These are phyloP conservation scores for Croton setiger DNA, from an alignment of 441 rosid species.

Conservation along the genomic window DNA sequence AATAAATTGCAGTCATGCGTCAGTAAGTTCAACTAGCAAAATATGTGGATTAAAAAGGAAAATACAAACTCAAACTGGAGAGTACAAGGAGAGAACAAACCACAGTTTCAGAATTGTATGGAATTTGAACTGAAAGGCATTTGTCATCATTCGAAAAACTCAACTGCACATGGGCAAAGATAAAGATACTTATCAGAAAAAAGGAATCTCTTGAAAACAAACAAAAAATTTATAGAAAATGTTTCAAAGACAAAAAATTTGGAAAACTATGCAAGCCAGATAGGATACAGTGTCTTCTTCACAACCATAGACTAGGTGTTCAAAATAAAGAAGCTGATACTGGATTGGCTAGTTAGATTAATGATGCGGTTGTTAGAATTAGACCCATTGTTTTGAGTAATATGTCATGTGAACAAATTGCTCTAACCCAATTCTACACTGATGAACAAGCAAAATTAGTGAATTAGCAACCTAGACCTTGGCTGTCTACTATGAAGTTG, in stretches of 20 bases:
- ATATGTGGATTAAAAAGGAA: conserved; percentile 15
- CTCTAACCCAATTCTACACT: not conserved
- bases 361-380: not conserved
- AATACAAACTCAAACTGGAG: conserved; percentile 17
- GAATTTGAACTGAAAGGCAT: conserved; percentile 65
- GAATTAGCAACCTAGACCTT: not conserved
- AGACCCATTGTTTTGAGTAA: conserved; percentile 8
- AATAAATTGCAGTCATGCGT: conserved; percentile 13
- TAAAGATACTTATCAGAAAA: conserved; percentile 12
- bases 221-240: conserved; percentile 12
- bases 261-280: not conserved
- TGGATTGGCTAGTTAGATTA: not conserved
- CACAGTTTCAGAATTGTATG: conserved; percentile 51
- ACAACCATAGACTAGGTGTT: no score
- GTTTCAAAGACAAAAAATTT: not conserved
- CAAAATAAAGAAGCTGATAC: not conserved
- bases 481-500: not conserved
- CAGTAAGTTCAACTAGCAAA: conserved; percentile 12
- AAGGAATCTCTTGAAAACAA: conserved; percentile 10
- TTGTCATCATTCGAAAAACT: conserved; percentile 59
- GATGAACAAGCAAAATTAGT: not conserved
- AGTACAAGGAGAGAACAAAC: conserved; percentile 39
- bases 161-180: conserved; percentile 47
- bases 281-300: not conserved
- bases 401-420: not conserved